Conservation (phyloP, 495 filamentous ascomycete genomes). For the Podospora bellae-mahoneyi region DNA sequence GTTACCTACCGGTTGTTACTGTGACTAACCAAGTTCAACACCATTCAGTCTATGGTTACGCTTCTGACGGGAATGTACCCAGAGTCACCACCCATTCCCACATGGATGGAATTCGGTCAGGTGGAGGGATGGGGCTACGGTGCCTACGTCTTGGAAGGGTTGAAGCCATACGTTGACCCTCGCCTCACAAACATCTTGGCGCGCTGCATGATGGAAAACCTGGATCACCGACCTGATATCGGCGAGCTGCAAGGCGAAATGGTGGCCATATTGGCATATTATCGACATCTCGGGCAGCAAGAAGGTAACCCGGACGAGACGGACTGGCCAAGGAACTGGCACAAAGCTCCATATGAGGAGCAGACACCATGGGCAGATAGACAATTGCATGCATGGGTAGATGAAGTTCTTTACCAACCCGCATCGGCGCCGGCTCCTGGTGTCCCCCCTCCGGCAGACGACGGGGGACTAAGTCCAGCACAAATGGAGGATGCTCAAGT, state of each 20-base stretch:
- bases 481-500: too few relatives aligned
- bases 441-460: too few relatives aligned
- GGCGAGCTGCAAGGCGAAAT: not conserved
- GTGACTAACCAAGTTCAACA: not conserved
- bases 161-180: not conserved
- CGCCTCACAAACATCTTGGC: not conserved
- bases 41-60: not conserved
- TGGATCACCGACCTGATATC: not conserved
- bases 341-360: not conserved
- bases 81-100: not conserved
- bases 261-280: not conserved
- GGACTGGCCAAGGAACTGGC: not conserved
- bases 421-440: not conserved
- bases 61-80: not conserved
- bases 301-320: not conserved
- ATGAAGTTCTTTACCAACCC: not conserved
- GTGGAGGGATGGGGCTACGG: not conserved
- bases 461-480: not conserved
- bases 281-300: not conserved
- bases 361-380: not conserved
- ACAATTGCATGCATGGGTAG: not conserved
- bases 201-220: not conserved
- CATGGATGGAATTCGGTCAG: not conserved
- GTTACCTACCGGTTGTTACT: not conserved
- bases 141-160: not conserved